phyloP scores from a whole-genome alignment of 495 filamentous ascomycete species.

The Aspergillus saccharolyticus region DNA sequence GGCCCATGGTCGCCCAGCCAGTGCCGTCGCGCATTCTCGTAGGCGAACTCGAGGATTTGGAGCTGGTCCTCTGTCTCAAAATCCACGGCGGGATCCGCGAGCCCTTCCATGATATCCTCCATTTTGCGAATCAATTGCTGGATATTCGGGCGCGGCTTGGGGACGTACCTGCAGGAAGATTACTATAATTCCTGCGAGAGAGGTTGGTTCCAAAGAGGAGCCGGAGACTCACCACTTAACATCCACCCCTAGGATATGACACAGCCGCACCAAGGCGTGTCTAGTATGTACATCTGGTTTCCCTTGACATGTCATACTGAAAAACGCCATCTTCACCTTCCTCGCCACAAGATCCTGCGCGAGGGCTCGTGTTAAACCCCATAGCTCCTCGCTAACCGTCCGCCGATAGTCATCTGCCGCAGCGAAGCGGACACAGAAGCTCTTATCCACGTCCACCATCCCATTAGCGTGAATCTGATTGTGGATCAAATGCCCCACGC shows the following conservation, averaged over 20 bases:
- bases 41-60: conserved; percentile 9
- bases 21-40: conserved; percentile 9
- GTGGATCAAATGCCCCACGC: conserved; percentile 10
- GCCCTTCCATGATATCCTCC: conserved; percentile 5
- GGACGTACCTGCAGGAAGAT: conserved; percentile 11
- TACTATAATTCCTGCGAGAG: too few species aligned
- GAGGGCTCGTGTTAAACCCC: conserved; percentile 4
- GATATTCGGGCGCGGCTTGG: conserved; percentile 9
- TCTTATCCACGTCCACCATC: conserved; percentile 6
- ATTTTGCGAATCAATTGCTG: conserved; percentile 5
- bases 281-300: conserved; percentile 9
- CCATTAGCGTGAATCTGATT: conserved; percentile 6
- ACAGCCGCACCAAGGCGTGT: conserved; percentile 8
- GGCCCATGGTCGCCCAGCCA: conserved; percentile 9
- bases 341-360: conserved; percentile 3
- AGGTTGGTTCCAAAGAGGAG: too few species aligned
- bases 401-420: not conserved
- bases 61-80: conserved; percentile 8
- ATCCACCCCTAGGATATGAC: conserved; percentile 4
- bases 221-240: conserved; percentile 7
- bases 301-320: conserved; percentile 9
- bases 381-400: conserved; percentile 2
- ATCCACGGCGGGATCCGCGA: not conserved
- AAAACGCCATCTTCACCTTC: conserved; percentile 9
- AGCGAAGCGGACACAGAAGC: conserved; percentile 2